A percentile compares a stretch with the other conserved stretches of the same genome.
phyloP scores from a whole-genome alignment of 495 filamentous ascomycete species.

The Penicillium flavigenum region DNA sequence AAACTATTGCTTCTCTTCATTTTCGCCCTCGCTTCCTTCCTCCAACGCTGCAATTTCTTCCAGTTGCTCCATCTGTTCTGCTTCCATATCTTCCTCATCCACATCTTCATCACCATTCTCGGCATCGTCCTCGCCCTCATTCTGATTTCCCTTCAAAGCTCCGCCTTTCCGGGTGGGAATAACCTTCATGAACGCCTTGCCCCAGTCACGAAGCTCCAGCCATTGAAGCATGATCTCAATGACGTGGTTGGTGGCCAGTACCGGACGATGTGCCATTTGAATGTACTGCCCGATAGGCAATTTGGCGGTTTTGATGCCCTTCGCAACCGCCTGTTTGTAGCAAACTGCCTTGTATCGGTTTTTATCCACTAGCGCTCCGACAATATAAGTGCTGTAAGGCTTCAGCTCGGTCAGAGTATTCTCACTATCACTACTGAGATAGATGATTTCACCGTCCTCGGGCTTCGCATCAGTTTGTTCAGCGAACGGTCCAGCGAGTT shows the following conservation, averaged over 20 bases:
- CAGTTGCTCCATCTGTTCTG: conserved; percentile 17
- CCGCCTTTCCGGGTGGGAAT: conserved; percentile 86
- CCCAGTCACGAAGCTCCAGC: conserved; percentile 88
- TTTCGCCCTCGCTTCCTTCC: conserved; percentile 16
- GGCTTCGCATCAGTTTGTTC: conserved; percentile 40
- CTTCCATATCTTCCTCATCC: conserved; percentile 29
- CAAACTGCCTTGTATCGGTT: conserved; percentile 94
- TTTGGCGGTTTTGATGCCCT: conserved; percentile 80
- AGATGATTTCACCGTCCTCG: conserved; percentile 65
- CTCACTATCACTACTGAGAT: conserved; percentile 83
- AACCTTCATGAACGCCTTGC: conserved; percentile 77
- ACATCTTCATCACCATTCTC: conserved; percentile 33
- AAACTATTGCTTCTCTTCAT: conserved; percentile 6
- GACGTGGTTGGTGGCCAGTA: conserved; percentile 92
- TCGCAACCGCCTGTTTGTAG: conserved; percentile 73
- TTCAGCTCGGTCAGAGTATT: conserved; percentile 76
- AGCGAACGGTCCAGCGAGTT: conserved; percentile 54
- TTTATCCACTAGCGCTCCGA: conserved; percentile 92
- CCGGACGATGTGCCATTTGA: conserved; percentile 76
- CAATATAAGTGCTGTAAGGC: conserved; percentile 84
- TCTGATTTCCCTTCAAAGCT: conserved; percentile 42
- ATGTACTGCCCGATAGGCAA: conserved; percentile 91
- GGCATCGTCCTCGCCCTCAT: conserved; percentile 23
- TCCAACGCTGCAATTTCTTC: conserved; percentile 16
- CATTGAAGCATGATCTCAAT: conserved; percentile 93